Evolutionary conservation across 805 yeast species (phyloP).

Genomic region (Lachancea sp.): DNA sequence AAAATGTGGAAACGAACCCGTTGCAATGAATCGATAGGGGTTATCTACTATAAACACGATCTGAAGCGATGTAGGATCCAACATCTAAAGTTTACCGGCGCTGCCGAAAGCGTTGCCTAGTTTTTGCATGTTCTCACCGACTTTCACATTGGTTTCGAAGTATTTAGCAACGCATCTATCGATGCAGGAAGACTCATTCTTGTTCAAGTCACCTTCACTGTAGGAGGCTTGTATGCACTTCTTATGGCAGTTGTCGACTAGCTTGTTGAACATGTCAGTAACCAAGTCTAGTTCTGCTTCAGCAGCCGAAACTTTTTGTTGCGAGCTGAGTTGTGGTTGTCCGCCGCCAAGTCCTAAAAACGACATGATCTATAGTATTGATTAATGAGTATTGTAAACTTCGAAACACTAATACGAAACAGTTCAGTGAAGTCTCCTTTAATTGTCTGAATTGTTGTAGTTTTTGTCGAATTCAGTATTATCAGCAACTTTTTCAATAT

Average conservation of each 20-base stretch:
- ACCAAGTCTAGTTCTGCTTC: constrained; percentile 97
- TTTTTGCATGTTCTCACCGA: constrained; percentile 70
- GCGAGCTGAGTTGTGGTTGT: constrained; percentile 65
- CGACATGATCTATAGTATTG: constrained; percentile 1
- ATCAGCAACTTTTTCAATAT: constrained; percentile 1
- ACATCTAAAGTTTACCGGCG: constrained; percentile 13
- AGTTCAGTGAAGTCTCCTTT: background rate
- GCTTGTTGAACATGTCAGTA: constrained; percentile 92
- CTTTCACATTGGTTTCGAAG: constrained; percentile 89
- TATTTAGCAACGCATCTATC: constrained; percentile 96
- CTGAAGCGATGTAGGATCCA: background rate
- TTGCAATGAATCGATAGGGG: background rate
- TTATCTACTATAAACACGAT: constrained; percentile 5
- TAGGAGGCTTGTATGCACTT: constrained; percentile 72
- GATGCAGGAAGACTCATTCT: constrained; percentile 77
- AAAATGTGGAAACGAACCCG: too few species aligned
- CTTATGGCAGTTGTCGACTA: constrained; percentile 81
- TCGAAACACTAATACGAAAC: background rate
- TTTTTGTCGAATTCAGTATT: background rate
- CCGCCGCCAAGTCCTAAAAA: constrained; percentile 57
- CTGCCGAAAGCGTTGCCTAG: constrained; percentile 41
- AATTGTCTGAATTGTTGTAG: too few species aligned
- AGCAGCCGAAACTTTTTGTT: constrained; percentile 80
- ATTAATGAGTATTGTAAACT: background rate
- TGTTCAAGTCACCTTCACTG: constrained; percentile 65